These are phyloP conservation scores for Balamuthia mandrillaris DNA, from an alignment of 208 protist genomes.

Conservation along the genomic window DNA sequence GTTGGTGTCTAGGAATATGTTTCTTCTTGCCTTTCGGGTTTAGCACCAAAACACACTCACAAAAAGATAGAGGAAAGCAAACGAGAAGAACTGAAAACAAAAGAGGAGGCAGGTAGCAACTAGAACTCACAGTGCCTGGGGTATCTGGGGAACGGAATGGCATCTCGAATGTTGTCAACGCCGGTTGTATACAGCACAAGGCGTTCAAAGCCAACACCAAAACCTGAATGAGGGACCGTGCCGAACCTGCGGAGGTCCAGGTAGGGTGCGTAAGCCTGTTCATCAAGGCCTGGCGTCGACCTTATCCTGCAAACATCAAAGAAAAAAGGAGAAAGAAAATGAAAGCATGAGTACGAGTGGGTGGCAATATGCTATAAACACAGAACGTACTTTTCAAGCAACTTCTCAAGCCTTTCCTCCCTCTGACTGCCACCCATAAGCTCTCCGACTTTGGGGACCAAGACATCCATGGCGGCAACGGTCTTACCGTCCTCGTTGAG, in stretches of 20 bases:
- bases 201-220: conserved; percentile 72
- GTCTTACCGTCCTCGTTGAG: conserved; percentile 63
- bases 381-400: not conserved
- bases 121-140: conserved; percentile 42
- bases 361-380: too few species aligned
- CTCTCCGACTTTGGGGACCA: conserved; percentile 75
- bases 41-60: too few species aligned
- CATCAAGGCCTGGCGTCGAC: not conserved
- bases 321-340: not conserved
- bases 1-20: too few species aligned
- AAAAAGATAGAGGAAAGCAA: too few species aligned
- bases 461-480: conserved; percentile 70
- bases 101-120: too few species aligned
- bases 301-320: not conserved
- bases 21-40: too few species aligned
- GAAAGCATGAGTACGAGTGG: not conserved
- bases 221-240: conserved; percentile 71
- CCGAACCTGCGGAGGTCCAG: conserved; percentile 72
- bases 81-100: too few species aligned
- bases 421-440: conserved; percentile 73
- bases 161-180: conserved; percentile 65
- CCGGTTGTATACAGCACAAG: conserved; percentile 55
- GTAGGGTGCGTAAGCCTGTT: conserved; percentile 53
- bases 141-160: conserved; percentile 62
- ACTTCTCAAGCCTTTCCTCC: conserved; percentile 52